Base-by-base conservation (phyloP, 768 basidiomycete species). In the Suillus hirtellus region DNA sequence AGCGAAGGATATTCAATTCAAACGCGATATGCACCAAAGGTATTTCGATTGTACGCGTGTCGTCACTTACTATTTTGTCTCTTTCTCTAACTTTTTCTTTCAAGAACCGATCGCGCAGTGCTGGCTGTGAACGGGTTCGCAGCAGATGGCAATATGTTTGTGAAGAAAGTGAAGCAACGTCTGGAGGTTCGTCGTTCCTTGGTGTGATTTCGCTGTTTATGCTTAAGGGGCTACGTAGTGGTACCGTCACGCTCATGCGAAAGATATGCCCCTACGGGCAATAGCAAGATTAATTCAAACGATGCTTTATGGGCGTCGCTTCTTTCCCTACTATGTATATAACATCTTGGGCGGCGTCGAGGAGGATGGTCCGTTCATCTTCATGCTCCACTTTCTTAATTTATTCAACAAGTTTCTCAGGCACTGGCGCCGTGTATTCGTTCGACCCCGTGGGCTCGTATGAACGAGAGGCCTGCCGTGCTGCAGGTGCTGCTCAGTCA, bases 371-470 rank as follows among this genome's bases (percentile, higher is more conserved):
- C 71, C 68, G 90, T 27, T 83, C 60, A 21, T 47, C 9, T 37
- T 37, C 17, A 9, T 38, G 4, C 49, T 37, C 3, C 44, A 6
- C 43, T 21, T 38, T 9, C 24, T 52, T 46, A n/a, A 46, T 50
- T 58, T 44, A 60, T 44, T 67, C 72, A 53, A 40, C 46, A 38
- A 55, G 14, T 34, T 52, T 34, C 43, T 4, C 73, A 96, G 95
- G 96, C 12, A 87, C 93, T 43, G 97, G 97, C 60, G 94, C 96
- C 11, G 96, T 99, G 37, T 99, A 99, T 82, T 98, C 96, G n/a
- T 99, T 97, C 76, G 97, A 99, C 78, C 97, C 97, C 44, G 95
- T 99, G 38, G 97, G 97, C 34, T 95, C 93, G 55, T 99, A 99
- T 76, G 96, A 99, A 78, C 91, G 97, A 64, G 95, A 97, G 79